Evolutionary conservation across 2,329 filamentous ascomycete genomes (phyloP).

Genomic region (Ophiosphaerella herpotricha): DNA sequence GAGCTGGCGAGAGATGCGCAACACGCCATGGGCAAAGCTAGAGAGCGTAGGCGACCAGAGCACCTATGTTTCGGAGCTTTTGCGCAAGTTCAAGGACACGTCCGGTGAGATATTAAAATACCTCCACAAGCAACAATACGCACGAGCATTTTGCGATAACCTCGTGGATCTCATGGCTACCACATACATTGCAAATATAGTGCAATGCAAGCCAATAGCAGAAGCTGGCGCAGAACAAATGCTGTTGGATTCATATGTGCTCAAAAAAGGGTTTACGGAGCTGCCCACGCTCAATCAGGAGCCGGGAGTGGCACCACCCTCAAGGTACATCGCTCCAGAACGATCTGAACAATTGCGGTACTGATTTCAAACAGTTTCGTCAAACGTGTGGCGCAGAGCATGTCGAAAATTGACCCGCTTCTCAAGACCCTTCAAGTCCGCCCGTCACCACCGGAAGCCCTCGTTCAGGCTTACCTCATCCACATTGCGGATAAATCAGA

Average conservation of each 20-base stretch:
- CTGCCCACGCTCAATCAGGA: constrained; percentile 67
- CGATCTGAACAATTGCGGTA: background rate
- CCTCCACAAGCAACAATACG: constrained; percentile 89
- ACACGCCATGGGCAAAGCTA: constrained; percentile 92
- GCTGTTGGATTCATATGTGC: constrained; percentile 90
- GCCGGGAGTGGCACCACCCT: constrained; percentile 61
- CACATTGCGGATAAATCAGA: constrained; percentile 94
- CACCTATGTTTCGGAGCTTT: constrained; percentile 82
- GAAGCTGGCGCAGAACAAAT: constrained; percentile 98
- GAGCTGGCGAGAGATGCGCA: constrained; percentile 95
- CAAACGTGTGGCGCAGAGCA: constrained; percentile 82
- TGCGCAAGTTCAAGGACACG: constrained; percentile 72
- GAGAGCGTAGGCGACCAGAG: constrained; percentile 93
- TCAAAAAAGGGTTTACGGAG: constrained; percentile 77
- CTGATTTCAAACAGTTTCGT: constrained; percentile 65
- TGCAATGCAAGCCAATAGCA: constrained; percentile 86
- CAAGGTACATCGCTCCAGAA: constrained; percentile 43
- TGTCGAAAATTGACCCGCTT: constrained; percentile 86
- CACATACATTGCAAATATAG: constrained; percentile 80
- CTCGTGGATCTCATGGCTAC: constrained; percentile 85
- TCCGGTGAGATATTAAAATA: constrained; percentile 75
- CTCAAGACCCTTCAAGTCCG: constrained; percentile 97
- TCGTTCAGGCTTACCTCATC: constrained; percentile 96
- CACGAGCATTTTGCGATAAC: constrained; percentile 92
- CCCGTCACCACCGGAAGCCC: constrained; percentile 84